Evolutionary conservation across 805 yeast genomes (phyloP), one percentile per base, ranked within the genome.

Genomic region (Hanseniaspora taiwanica): DNA sequence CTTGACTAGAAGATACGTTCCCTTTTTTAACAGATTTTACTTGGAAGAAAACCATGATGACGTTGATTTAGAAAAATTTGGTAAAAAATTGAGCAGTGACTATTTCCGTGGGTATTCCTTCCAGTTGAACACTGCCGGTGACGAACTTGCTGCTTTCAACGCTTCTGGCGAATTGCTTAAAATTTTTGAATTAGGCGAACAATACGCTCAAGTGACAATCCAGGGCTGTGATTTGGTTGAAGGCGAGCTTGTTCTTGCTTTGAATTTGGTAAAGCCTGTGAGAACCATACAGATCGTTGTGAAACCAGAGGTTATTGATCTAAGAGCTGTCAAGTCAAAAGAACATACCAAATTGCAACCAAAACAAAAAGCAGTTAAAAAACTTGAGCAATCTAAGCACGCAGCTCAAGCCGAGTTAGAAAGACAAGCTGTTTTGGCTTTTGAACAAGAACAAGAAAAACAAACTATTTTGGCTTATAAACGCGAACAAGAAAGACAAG

Each of bases 151-250:
- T 19, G 29, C 38, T 13, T 4, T 31, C 9, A 35, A 42, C 14
- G 27, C 27, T 10, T 20, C 35, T 21, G 38, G 40, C n/a, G 17
- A 23, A 5, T 5, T 42, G 12, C 39, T 38, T 20, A 42, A 42
- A 23, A 29, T 42, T 7, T 42, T 42, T 42, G 39, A 42, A 23
- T 35, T 42, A 16, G 36, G 33, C 21, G 35, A 27, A n/a, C 10
- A 36, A 14, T 42, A 38, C 20, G 41, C 35, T n/a, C 18, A n/a
- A 13, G 21, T 42, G 6, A 19, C 44, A 7, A 31, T 42, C 19
- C 33, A 38, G 14, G 25, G 35, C n/a, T 27, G 38, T 21, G 34
- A 35, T 9, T 25, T 32, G n/a, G 21, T 42, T 27, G 44, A 42
- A 17, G 23, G 36, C n/a, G 36, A 39, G 3, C 25, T 23, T 24